Conservation (phyloP, 768 basidiomycete genomes). For the Kwoniella botswanensis region DNA sequence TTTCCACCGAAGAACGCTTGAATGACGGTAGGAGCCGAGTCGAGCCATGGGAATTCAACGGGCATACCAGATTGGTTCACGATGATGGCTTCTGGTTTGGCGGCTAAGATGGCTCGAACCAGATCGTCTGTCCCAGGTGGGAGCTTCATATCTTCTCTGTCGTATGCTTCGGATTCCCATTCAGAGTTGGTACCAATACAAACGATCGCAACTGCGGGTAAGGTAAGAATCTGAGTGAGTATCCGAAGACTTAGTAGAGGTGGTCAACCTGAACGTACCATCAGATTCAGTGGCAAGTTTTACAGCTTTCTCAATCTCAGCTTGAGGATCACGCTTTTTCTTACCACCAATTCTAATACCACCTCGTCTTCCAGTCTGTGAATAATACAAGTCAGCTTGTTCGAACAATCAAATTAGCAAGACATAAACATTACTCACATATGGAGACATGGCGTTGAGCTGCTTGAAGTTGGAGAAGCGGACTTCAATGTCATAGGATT, state of each 20-base stretch:
- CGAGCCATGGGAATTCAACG: conserved; percentile 74
- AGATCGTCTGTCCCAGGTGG: conserved; percentile 47
- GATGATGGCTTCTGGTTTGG: conserved; percentile 43
- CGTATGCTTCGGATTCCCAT: conserved; percentile 79
- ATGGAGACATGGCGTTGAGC: conserved; percentile 45
- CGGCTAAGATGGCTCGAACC: conserved; percentile 43
- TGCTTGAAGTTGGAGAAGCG: conserved; percentile 53
- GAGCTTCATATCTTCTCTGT: conserved; percentile 67
- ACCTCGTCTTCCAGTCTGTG: conserved; percentile 44
- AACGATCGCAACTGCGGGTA: conserved; percentile 62
- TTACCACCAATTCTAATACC: conserved; percentile 47
- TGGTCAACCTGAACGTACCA: conserved; percentile 38
- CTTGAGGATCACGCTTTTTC: conserved; percentile 31
- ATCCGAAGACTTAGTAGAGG: background rate
- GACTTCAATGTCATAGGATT: conserved; percentile 36
- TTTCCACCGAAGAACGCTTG: conserved; percentile 62
- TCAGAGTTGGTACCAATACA: conserved; percentile 67
- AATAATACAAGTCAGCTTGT: background rate
- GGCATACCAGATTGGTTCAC: conserved; percentile 56
- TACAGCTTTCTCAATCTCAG: conserved; percentile 50
- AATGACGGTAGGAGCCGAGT: conserved; percentile 64
- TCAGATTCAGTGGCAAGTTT: conserved; percentile 62
- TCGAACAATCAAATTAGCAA: background rate
- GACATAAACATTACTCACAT: conserved; percentile 29
- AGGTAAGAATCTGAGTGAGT: background rate